A percentile compares a stretch with the other conserved stretches of the same genome.
Evolutionary conservation across 169 alveolate species (phyloP).

Genomic region (Cryptosporidium parvum): DNA sequence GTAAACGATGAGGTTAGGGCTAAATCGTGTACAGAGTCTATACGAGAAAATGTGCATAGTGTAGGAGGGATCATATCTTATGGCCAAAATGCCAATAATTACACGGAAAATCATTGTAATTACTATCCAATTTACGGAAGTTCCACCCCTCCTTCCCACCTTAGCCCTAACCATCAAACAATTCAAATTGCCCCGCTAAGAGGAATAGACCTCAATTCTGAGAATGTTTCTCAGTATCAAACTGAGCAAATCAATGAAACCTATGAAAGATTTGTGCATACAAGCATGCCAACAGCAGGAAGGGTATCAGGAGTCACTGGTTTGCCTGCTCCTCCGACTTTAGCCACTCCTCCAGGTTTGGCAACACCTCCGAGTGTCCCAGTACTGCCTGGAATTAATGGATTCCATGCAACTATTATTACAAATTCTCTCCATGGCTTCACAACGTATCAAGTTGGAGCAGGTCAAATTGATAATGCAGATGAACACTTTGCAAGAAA

Average conservation of each 20-base stretch:
- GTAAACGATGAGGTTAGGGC: not conserved
- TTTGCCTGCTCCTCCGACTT: slow-evolving; percentile 9
- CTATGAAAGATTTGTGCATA: not conserved
- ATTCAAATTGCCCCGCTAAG: not conserved
- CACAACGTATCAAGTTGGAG: not conserved
- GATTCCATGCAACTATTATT: not conserved
- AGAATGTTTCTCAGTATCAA: slow-evolving; percentile 1
- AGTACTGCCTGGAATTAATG: not conserved
- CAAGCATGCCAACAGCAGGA: not conserved
- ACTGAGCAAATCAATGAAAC: not conserved
- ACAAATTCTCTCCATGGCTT: not conserved
- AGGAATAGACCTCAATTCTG: not conserved
- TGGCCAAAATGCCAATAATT: not conserved
- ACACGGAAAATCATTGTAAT: not conserved
- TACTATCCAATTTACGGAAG: slow-evolving; percentile 8
- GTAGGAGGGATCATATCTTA: not conserved
- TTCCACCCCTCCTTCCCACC: slow-evolving; percentile 1
- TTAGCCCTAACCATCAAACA: not conserved
- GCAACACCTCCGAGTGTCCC: slow-evolving; percentile 7
- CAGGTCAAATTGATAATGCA: not conserved
- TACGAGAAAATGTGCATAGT: not conserved
- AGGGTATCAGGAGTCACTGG: slow-evolving; percentile 4
- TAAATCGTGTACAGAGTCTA: not conserved
- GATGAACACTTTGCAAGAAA: slow-evolving; percentile 19
- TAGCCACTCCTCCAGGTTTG: slow-evolving; percentile 5